Conservation (phyloP, 257 asterid species). For the Lycium ferocissimum region DNA sequence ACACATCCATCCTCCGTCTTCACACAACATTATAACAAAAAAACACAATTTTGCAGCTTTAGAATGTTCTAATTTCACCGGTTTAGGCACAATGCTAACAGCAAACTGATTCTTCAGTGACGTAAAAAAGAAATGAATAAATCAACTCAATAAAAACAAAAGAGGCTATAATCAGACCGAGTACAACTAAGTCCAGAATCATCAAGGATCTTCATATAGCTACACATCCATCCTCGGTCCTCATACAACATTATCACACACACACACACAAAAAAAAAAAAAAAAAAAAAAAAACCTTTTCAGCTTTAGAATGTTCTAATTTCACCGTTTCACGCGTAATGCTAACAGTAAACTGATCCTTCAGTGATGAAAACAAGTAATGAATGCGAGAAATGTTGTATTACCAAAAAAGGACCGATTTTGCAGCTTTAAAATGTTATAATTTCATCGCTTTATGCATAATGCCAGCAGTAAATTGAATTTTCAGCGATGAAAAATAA, state of each 20-base stretch:
- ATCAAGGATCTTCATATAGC: slow-evolving; percentile 12
- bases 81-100: no score
- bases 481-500: background rate
- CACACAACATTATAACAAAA: background rate
- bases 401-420: background rate
- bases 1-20: background rate
- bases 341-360: no score
- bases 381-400: background rate
- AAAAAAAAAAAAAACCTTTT: no score
- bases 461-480: background rate
- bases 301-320: no score
- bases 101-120: no score
- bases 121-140: background rate
- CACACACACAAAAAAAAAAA: no score
- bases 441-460: background rate
- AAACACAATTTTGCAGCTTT: background rate
- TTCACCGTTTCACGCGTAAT: no score
- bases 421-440: background rate
- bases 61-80: no score
- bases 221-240: no score
- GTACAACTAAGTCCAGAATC: background rate
- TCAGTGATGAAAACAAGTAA: no score
- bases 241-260: no score
- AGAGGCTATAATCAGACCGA: no score
- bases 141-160: background rate